Base-by-base conservation (phyloP, 2,329 filamentous ascomycete species). In the Trichoderma sp. region DNA sequence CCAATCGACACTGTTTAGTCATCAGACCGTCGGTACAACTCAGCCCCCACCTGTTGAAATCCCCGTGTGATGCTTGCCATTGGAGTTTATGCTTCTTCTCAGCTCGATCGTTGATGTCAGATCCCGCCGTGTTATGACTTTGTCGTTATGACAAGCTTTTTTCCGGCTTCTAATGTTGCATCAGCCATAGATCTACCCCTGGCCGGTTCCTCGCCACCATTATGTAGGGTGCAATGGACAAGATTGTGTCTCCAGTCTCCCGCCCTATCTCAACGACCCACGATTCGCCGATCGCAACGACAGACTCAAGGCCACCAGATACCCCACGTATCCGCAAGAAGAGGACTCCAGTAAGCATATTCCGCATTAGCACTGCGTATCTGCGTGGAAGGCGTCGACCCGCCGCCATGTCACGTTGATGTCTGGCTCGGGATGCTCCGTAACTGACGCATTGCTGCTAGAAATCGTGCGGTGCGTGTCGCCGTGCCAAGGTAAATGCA, bases 381-480 rank as follows among this genome's bases (percentile, higher is more conserved):
- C 35, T 63, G 31, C 37, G 47, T 49, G 60, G 60, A 33, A 33
- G 60, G 14, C 31, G n/a, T 21, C 31, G 60, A 31, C 14, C 31
- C 60, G 60, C 60, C 61, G 7, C 59, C 33, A 62, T 56, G 61
- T 64, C 61, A 64, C 61, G 61, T 55, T 55, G 35, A 56, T 55
- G n/a, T 64, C 49, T 53, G 24, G 49, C 49, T 64, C 61, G 61
- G 61, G n/a, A 64, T 40, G 33, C 21, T 19, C 37, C 47, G 49
- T 29, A n/a, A 27, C 40, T 68, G 61, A 62, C 33, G 56, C 52
- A 61, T 66, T n/a, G 7, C 16, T 14, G 19, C 24, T 27, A 77
- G 75, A 76, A 74, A 63, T 74, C 75, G 14, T 77, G 75, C 40
- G 71, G 68, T 31, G 70, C 74, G 10, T 77, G 75, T 57, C 74